phyloP scores from a whole-genome alignment of 2,329 filamentous ascomycete genomes.

The Colletotrichum paranaense region DNA sequence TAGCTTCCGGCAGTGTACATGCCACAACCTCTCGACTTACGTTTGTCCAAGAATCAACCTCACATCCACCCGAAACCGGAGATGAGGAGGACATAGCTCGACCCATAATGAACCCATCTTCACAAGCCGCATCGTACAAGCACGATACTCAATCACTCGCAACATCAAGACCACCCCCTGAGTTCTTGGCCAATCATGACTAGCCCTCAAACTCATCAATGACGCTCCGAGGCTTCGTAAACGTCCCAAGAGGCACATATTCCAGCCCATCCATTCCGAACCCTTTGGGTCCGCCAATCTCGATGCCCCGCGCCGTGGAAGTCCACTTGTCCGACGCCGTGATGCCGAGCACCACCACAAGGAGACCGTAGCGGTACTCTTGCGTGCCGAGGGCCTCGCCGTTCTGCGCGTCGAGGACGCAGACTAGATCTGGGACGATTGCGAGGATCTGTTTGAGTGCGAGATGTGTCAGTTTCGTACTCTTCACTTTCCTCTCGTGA shows the following conservation, averaged over 20 bases:
- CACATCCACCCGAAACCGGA: neutral
- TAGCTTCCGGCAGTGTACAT: neutral
- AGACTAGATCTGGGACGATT: constrained; percentile 67
- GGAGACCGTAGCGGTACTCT: constrained; percentile 65
- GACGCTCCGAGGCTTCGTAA: constrained; percentile 46
- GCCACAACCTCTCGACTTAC: neutral
- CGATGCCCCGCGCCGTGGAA: constrained; percentile 45
- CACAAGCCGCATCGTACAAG: neutral
- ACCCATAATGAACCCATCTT: neutral
- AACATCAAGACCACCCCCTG: neutral
- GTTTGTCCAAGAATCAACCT: neutral
- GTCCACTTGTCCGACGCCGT: constrained; percentile 59
- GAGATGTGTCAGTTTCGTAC: constrained; percentile 34
- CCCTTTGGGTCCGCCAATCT: constrained; percentile 61
- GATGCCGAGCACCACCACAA: constrained; percentile 61
- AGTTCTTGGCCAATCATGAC: neutral
- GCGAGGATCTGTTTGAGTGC: constrained; percentile 56
- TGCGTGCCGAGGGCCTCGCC: constrained; percentile 67
- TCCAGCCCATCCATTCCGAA: constrained; percentile 54
- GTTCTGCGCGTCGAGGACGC: constrained; percentile 65
- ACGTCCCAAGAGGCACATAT: constrained; percentile 55
- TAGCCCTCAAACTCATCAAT: constrained; percentile 58
- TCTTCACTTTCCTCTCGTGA: no score
- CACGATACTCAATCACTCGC: neutral
- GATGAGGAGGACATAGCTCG: neutral